Evolutionary conservation across 306 rosid genomes (phyloP).

Genomic region (Senna siamea): DNA sequence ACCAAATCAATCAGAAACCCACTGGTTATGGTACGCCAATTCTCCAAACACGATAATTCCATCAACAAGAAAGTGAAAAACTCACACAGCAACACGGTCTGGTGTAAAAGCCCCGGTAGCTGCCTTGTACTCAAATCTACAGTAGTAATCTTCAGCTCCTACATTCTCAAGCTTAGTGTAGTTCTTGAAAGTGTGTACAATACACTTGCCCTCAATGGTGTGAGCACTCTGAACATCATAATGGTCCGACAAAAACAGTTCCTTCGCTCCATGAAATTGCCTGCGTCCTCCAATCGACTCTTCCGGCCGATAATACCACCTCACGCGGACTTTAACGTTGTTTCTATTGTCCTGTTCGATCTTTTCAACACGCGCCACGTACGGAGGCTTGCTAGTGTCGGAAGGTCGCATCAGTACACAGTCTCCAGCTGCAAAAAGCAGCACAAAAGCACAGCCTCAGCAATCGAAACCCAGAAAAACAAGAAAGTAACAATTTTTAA

Average conservation of each 20-base stretch:
- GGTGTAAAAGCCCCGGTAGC: slow-evolving; percentile 86
- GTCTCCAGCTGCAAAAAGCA: slow-evolving; percentile 63
- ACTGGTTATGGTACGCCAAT: slow-evolving; percentile 11
- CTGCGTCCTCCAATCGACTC: slow-evolving; percentile 89
- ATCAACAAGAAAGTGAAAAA: neutral
- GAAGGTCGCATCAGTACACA: slow-evolving; percentile 87
- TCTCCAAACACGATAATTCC: slow-evolving; percentile 32
- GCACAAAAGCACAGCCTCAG: slow-evolving; percentile 32
- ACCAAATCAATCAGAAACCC: slow-evolving; percentile 31
- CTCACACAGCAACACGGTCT: slow-evolving; percentile 95
- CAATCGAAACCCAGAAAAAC: neutral
- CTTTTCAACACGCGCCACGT: slow-evolving; percentile 82
- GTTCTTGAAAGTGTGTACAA: slow-evolving; percentile 78
- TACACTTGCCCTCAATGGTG: slow-evolving; percentile 81
- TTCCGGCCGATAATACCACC: slow-evolving; percentile 92
- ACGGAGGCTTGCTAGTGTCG: slow-evolving; percentile 76
- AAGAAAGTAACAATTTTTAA: slow-evolving; percentile 32
- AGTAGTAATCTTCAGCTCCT: slow-evolving; percentile 79
- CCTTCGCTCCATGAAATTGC: slow-evolving; percentile 87
- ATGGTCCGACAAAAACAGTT: slow-evolving; percentile 83
- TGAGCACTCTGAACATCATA: slow-evolving; percentile 83
- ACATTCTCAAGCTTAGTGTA: slow-evolving; percentile 91
- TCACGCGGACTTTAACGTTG: slow-evolving; percentile 72
- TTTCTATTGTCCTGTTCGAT: slow-evolving; percentile 64
- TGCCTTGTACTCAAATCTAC: slow-evolving; percentile 93